These are phyloP conservation scores for Aplosporella prunicola DNA, from an alignment of 2,329 filamentous ascomycete species.

Conservation along the genomic window DNA sequence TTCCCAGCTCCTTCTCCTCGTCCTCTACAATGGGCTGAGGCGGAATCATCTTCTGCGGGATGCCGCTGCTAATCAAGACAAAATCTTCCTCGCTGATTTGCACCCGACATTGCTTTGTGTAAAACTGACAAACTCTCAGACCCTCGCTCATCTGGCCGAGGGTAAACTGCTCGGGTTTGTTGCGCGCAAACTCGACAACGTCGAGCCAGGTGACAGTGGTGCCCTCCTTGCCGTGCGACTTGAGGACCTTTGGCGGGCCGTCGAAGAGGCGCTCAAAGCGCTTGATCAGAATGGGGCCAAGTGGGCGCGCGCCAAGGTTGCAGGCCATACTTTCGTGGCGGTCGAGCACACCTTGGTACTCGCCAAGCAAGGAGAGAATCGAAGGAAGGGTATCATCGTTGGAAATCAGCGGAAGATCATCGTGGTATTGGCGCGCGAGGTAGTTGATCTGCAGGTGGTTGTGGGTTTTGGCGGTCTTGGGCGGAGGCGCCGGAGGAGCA, in stretches of 20 bases:
- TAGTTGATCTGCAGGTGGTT: slow-evolving; percentile 61
- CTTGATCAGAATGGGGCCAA: slow-evolving; percentile 74
- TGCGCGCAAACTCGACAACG: slow-evolving; percentile 73
- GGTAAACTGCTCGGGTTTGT: slow-evolving; percentile 68
- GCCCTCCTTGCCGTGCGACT: slow-evolving; percentile 51
- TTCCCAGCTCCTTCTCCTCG: slow-evolving; percentile 75
- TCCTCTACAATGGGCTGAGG: slow-evolving; percentile 76
- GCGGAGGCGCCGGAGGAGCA: slow-evolving; percentile 23
- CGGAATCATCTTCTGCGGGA: slow-evolving; percentile 72
- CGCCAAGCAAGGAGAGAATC: slow-evolving; percentile 60
- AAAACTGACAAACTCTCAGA: slow-evolving; percentile 67
- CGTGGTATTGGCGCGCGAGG: slow-evolving; percentile 51
- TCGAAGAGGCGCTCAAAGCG: slow-evolving; percentile 82
- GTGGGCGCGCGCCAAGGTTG: slow-evolving; percentile 72
- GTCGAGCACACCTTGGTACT: slow-evolving; percentile 78
- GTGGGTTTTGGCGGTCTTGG: slow-evolving; percentile 47
- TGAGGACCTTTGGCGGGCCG: slow-evolving; percentile 60
- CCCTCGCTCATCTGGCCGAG: slow-evolving; percentile 61
- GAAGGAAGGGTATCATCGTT: slow-evolving; percentile 63
- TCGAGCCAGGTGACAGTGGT: slow-evolving; percentile 71
- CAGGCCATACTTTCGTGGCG: slow-evolving; percentile 80
- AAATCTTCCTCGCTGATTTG: slow-evolving; percentile 86
- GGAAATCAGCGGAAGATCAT: slow-evolving; percentile 53
- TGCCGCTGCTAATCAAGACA: slow-evolving; percentile 71
- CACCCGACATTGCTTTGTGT: slow-evolving; percentile 68